Conservation (phyloP, 1,139 yeast genomes). For the Blastobotrys persicus region DNA sequence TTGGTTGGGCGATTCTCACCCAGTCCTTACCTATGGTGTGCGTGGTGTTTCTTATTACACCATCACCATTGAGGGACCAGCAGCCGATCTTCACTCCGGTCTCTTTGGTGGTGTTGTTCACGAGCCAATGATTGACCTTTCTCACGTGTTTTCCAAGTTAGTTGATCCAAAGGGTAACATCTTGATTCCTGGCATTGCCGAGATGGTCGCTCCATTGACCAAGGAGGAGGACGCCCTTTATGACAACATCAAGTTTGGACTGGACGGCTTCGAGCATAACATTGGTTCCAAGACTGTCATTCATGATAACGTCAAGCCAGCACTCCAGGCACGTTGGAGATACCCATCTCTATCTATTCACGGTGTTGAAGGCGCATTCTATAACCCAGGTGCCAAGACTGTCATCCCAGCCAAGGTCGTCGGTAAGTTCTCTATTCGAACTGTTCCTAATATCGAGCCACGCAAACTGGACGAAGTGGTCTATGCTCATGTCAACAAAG, state of each 20-base stretch:
- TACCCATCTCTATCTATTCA: slow-evolving; percentile 93
- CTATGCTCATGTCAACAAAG: slow-evolving; percentile 61
- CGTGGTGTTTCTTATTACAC: slow-evolving; percentile 96
- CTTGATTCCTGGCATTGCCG: slow-evolving; percentile 79
- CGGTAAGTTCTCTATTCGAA: slow-evolving; percentile 95
- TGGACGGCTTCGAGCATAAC: slow-evolving; percentile 82
- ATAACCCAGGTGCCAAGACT: slow-evolving; percentile 93
- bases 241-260: slow-evolving; percentile 80
- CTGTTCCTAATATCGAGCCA: slow-evolving; percentile 91
- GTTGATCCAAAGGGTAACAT: slow-evolving; percentile 77
- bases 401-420: slow-evolving; percentile 93
- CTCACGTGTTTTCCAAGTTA: slow-evolving; percentile 68
- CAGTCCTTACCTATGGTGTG: slow-evolving; percentile 94
- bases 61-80: slow-evolving; percentile 79
- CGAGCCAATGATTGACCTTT: slow-evolving; percentile 95
- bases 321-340: slow-evolving; percentile 98
- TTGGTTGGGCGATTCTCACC: slow-evolving; percentile 97
- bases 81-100: slow-evolving; percentile 96
- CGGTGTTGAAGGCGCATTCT: slow-evolving; percentile 97
- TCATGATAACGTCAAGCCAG: slow-evolving; percentile 73
- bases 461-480: slow-evolving; percentile 76
- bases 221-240: slow-evolving; percentile 71
- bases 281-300: slow-evolving; percentile 83
- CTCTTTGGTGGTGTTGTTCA: slow-evolving; percentile 96
- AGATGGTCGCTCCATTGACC: slow-evolving; percentile 94